phyloP scores from a whole-genome alignment of 345 rosid genomes.

The Draba incana region DNA sequence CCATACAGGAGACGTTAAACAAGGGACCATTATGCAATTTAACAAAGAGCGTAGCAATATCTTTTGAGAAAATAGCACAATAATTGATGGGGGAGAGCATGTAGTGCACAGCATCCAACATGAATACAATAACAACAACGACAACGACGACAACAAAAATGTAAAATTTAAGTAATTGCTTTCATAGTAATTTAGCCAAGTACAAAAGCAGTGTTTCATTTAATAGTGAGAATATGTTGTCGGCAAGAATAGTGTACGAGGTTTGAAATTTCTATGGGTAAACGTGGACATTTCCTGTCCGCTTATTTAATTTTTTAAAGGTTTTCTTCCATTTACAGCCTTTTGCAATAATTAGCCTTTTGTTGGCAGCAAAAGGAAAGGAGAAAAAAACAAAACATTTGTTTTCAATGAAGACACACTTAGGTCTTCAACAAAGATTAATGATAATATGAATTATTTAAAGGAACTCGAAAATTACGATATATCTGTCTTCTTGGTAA shows the following conservation, averaged over 20 bases:
- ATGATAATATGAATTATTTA: background rate
- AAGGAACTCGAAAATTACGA: too few relatives aligned
- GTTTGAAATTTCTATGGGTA: conserved; percentile 50
- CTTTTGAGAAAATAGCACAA: conserved; percentile 5
- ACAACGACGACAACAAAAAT: too few relatives aligned
- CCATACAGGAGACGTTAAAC: background rate
- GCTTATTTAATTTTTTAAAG: conserved; percentile 24
- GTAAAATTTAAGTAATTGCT: conserved; percentile 30
- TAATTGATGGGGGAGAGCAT: conserved; percentile 24
- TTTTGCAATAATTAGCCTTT: conserved; percentile 7
- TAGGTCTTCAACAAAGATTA: background rate
- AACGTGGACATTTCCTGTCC: conserved; percentile 70
- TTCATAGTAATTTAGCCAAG: conserved; percentile 31
- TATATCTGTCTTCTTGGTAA: too few relatives aligned
- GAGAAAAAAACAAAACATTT: background rate
- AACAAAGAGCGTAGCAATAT: background rate
- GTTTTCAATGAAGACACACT: background rate
- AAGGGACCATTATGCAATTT: conserved; percentile 20
- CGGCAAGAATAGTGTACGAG: conserved; percentile 85
- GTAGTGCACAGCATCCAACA: conserved; percentile 30
- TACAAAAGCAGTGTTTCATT: conserved; percentile 38
- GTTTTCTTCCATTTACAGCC: conserved; percentile 16
- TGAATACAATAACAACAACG: background rate
- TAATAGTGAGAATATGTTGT: conserved; percentile 48
- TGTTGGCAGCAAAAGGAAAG: background rate